Conservation (phyloP, 352 stramenopile genomes). For the Globisporangium nagaii region DNA sequence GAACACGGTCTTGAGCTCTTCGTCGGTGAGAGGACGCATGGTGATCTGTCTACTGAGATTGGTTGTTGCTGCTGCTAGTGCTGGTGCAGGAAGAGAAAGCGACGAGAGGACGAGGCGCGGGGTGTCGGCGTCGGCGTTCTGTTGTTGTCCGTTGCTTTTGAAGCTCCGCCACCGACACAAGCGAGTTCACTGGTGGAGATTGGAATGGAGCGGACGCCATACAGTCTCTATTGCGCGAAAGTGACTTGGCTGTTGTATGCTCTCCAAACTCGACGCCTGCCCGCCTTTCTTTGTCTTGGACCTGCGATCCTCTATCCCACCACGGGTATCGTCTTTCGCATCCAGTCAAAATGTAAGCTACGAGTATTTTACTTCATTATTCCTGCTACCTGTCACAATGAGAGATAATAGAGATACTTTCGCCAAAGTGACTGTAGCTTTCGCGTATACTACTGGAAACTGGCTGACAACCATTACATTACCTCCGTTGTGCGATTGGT, state of each 20-base stretch:
- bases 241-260: too few relatives aligned
- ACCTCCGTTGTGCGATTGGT: conserved; percentile 4
- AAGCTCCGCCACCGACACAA: conserved; percentile 2
- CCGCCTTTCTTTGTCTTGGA: too few relatives aligned
- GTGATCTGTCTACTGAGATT: too few relatives aligned
- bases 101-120: background rate
- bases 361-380: background rate
- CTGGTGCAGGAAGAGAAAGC: background rate
- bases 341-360: background rate
- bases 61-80: background rate
- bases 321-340: background rate
- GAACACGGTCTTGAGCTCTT: conserved; percentile 97
- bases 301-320: conserved; percentile 4
- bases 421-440: background rate
- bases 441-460: background rate
- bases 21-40: conserved; percentile 98
- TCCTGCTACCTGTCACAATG: too few relatives aligned
- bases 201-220: too few relatives aligned
- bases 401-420: background rate
- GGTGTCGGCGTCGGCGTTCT: background rate
- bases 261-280: too few relatives aligned
- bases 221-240: too few relatives aligned
- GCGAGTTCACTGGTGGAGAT: conserved; percentile 8
- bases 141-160: conserved; percentile 11
- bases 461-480: background rate